phyloP scores from a whole-genome alignment of 352 stramenopile genomes.

The Phytopythium boreale region DNA sequence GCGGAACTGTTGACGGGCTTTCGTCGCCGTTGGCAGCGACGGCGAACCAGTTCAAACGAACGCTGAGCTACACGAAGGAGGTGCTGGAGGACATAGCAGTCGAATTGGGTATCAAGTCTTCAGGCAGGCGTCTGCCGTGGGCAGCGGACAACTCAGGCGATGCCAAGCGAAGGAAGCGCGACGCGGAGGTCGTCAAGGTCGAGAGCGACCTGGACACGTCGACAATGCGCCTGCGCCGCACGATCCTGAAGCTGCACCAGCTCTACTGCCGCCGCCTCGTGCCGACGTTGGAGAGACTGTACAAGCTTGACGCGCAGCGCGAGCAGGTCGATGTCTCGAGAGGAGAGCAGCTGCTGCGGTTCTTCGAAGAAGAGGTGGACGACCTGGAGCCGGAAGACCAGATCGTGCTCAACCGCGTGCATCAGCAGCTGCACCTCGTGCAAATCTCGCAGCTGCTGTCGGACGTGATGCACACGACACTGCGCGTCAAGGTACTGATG shows the following conservation, averaged over 20 bases:
- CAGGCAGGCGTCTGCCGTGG: slow-evolving; percentile 40
- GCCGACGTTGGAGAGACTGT: slow-evolving; percentile 46
- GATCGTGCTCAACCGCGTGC: slow-evolving; percentile 38
- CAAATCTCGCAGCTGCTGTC: slow-evolving; percentile 57
- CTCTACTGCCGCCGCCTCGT: slow-evolving; percentile 46
- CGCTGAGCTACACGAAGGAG: slow-evolving; percentile 42
- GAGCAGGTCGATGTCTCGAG: slow-evolving; percentile 29
- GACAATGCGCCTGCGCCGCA: slow-evolving; percentile 43
- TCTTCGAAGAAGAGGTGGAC: slow-evolving; percentile 71
- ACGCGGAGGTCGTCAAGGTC: slow-evolving; percentile 32
- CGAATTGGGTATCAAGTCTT: slow-evolving; percentile 37
- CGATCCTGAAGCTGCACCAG: slow-evolving; percentile 57
- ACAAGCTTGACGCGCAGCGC: slow-evolving; percentile 44
- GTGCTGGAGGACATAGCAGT: slow-evolving; percentile 47
- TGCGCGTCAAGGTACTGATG: slow-evolving; percentile 60
- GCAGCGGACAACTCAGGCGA: slow-evolving; percentile 21
- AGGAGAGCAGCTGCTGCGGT: slow-evolving; percentile 40
- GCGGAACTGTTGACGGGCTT: neutral
- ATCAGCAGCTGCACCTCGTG: slow-evolving; percentile 48
- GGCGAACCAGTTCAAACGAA: slow-evolving; percentile 35
- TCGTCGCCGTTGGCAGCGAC: slow-evolving; percentile 14
- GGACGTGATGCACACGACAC: slow-evolving; percentile 54
- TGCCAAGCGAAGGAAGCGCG: slow-evolving; percentile 9
- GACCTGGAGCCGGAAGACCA: slow-evolving; percentile 60
- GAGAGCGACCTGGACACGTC: slow-evolving; percentile 45